Conservation (phyloP, 2,329 filamentous ascomycete species). For the Tolypocladium nubicola region DNA sequence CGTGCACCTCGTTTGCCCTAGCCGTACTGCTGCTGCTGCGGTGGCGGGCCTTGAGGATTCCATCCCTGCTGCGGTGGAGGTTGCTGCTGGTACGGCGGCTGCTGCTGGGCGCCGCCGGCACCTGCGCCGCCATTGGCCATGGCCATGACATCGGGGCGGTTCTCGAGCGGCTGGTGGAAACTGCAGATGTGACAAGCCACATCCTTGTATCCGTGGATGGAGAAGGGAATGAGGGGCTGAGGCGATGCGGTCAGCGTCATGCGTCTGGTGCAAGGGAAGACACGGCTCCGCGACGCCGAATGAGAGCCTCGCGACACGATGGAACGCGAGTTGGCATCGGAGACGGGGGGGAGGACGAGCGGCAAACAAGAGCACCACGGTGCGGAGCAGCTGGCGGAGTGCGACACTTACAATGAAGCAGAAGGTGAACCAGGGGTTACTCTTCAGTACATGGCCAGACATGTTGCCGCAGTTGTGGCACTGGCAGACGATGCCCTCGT, state of each 20-base stretch:
- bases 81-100: constrained; percentile 16
- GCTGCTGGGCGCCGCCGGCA: constrained; percentile 15
- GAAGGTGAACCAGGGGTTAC: constrained; percentile 66
- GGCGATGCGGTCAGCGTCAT: constrained; percentile 9
- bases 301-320: not conserved
- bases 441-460: constrained; percentile 49
- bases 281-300: not conserved
- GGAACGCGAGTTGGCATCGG: not conserved
- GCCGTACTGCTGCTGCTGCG: constrained; percentile 15
- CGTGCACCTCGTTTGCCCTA: constrained; percentile 4
- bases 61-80: constrained; percentile 21
- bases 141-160: constrained; percentile 43
- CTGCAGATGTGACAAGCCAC: constrained; percentile 67
- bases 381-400: not conserved
- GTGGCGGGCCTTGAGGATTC: constrained; percentile 9
- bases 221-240: constrained; percentile 62
- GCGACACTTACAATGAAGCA: constrained; percentile 54
- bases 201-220: constrained; percentile 55
- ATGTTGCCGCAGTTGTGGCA: constrained; percentile 60
- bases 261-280: not conserved
- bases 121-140: constrained; percentile 33
- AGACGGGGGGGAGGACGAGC: not conserved
- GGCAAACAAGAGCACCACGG: not conserved
- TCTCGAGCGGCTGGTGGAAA: constrained; percentile 57
- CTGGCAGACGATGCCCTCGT: constrained; percentile 50